Conservation (phyloP, 78 protist species). For the Dictyostelium brefeldianum region DNA sequence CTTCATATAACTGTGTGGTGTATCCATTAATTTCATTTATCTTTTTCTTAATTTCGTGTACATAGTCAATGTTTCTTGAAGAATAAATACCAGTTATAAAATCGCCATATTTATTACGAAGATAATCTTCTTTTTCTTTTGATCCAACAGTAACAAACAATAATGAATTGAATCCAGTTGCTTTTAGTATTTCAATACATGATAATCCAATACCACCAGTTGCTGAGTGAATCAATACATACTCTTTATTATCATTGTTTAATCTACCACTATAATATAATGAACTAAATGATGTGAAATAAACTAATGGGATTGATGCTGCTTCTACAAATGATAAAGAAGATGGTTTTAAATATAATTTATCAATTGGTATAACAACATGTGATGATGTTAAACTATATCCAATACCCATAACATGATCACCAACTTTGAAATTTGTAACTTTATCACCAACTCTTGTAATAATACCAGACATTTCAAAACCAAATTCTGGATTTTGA, state of each 20-base stretch:
- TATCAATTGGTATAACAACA: neutral
- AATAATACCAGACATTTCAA: slow-evolving; percentile 58
- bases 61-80: neutral
- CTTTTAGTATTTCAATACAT: slow-evolving; percentile 81
- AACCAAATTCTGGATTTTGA: slow-evolving; percentile 35
- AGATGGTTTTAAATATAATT: slow-evolving; percentile 1
- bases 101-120: neutral
- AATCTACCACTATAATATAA: slow-evolving; percentile 22
- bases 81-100: slow-evolving; percentile 1
- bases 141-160: slow-evolving; percentile 58
- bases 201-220: slow-evolving; percentile 93
- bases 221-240: slow-evolving; percentile 66
- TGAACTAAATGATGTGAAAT: slow-evolving; percentile 46
- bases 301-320: slow-evolving; percentile 49
- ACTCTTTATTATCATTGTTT: slow-evolving; percentile 27
- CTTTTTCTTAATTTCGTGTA: neutral
- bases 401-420: slow-evolving; percentile 25
- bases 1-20: neutral
- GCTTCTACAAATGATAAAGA: neutral
- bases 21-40: neutral
- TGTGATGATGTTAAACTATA: neutral
- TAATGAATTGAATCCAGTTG: slow-evolving; percentile 45
- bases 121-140: slow-evolving; percentile 17
- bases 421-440: slow-evolving; percentile 28
- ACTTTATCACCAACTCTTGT: neutral